A percentile compares a stretch with the other conserved stretches of the same genome.
Evolutionary conservation across 768 basidiomycete genomes (phyloP).

Genomic region (Macrolepiota albuminosa): DNA sequence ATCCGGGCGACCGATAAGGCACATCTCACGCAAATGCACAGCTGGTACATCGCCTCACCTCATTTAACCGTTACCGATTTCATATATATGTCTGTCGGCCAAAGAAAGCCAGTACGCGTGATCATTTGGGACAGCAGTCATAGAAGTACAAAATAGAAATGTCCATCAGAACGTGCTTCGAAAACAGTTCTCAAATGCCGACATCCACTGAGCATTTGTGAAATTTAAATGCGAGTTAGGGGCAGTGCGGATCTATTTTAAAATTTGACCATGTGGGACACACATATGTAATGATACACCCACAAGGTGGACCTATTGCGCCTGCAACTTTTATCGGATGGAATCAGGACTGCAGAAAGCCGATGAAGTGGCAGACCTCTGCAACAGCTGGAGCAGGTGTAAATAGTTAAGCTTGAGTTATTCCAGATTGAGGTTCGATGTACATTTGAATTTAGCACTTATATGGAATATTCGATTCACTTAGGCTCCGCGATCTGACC

Average conservation of each 20-base stretch:
- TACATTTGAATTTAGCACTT: background rate
- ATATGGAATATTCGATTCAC: background rate
- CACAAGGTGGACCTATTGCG: background rate
- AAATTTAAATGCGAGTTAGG: background rate
- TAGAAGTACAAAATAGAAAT: background rate
- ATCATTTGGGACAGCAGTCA: background rate
- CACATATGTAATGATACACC: background rate
- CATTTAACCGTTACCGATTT: background rate
- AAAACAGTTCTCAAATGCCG: background rate
- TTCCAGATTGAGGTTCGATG: background rate
- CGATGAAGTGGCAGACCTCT: background rate
- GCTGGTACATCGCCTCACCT: background rate
- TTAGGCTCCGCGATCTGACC: slow-evolving; percentile 42
- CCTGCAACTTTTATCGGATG: background rate
- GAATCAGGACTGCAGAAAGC: background rate
- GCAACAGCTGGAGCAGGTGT: background rate
- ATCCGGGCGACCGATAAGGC: background rate
- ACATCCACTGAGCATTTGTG: background rate
- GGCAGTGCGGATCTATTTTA: background rate
- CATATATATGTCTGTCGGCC: background rate
- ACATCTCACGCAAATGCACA: background rate
- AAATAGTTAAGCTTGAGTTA: background rate
- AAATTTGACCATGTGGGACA: slow-evolving; percentile 40
- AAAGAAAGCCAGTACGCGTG: background rate
- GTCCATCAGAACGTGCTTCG: slow-evolving; percentile 2